A percentile compares a stretch with the other conserved stretches of the same genome.
phyloP scores from a whole-genome alignment of 2,329 filamentous ascomycete species.

The Fusarium sarcochroum region DNA sequence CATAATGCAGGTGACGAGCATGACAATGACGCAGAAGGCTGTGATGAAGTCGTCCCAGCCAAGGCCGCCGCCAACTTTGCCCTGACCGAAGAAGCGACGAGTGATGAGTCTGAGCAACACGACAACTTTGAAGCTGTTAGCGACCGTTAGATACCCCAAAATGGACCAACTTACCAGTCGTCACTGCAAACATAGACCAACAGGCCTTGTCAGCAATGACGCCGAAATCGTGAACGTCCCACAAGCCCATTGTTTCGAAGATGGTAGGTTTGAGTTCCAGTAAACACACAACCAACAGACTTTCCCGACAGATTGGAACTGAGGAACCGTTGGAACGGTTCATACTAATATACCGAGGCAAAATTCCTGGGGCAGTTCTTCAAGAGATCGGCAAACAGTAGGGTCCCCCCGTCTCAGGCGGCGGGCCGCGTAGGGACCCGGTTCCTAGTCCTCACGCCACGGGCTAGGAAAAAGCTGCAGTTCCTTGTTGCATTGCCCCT shows the following conservation, averaged over 20 bases:
- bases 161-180: constrained; percentile 29
- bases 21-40: constrained; percentile 34
- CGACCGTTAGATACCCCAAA: background rate
- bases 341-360: constrained; percentile 1
- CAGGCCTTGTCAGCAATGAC: constrained; percentile 44
- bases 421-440: background rate
- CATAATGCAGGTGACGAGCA: constrained; percentile 44
- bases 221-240: constrained; percentile 41
- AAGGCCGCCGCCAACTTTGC: constrained; percentile 38
- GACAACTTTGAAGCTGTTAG: constrained; percentile 28
- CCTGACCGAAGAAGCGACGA: constrained; percentile 36
- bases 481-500: background rate
- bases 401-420: background rate
- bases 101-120: constrained; percentile 41
- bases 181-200: constrained; percentile 47
- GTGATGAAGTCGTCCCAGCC: constrained; percentile 48
- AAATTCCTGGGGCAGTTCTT: background rate
- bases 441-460: constrained; percentile 11
- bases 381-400: constrained; percentile 1
- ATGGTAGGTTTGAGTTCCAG: background rate
- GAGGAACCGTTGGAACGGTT: background rate
- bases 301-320: background rate
- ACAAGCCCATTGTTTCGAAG: constrained; percentile 34
- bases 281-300: background rate
- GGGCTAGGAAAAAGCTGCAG: background rate